Conservation (phyloP, 2,329 filamentous ascomycete genomes). For the Coniella lustricola region DNA sequence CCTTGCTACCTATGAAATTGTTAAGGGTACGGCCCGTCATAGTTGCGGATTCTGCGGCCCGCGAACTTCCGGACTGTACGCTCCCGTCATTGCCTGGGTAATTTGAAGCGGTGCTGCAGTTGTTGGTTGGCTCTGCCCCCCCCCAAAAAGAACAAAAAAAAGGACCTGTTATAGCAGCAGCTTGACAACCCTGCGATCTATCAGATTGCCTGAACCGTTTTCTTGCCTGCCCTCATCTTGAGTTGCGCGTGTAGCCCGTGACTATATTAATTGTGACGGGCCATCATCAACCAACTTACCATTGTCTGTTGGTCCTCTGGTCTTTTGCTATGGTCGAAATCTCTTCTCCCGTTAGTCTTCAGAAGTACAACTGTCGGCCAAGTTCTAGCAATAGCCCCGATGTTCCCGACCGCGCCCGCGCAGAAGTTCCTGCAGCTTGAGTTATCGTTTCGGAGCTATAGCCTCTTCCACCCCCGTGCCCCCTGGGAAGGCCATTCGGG, state of each 20-base stretch:
- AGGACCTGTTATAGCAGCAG: background rate
- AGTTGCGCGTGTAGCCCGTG: too few relatives aligned
- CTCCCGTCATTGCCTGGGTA: background rate
- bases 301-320: background rate
- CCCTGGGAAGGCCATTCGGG: background rate
- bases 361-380: too few relatives aligned
- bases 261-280: too few relatives aligned
- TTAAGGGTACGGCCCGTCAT: background rate
- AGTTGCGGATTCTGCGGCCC: background rate
- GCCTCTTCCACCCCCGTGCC: background rate
- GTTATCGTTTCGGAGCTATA: background rate
- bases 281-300: background rate
- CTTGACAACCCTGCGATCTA: too few relatives aligned
- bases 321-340: background rate
- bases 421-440: background rate
- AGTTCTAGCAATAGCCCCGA: too few relatives aligned
- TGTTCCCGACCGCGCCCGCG: too few relatives aligned
- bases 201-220: background rate
- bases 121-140: background rate
- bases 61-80: background rate
- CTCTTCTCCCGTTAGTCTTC: background rate
- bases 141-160: too few relatives aligned
- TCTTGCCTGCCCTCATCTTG: too few relatives aligned
- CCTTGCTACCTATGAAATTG: background rate
- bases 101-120: too few relatives aligned